These are phyloP conservation scores for Flaveria trinervia DNA, from an alignment of 129 eudicot genomes.

Conservation along the genomic window DNA sequence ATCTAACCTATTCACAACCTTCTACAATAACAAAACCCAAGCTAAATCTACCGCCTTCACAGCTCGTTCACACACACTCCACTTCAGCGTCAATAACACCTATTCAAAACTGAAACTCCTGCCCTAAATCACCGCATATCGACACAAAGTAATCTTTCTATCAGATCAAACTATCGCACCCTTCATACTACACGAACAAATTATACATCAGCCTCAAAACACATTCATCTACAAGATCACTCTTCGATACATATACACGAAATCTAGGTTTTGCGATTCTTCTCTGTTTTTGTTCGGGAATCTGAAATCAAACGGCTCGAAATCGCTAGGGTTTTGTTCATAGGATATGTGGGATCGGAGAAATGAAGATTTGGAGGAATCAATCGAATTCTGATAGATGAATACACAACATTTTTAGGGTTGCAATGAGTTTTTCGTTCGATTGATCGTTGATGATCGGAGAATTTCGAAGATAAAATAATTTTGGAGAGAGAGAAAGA, in stretches of 20 bases:
- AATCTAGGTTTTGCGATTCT: constrained; percentile 27
- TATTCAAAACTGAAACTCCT: constrained; percentile 17
- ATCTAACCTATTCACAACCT: constrained; percentile 21
- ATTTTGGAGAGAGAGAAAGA: constrained; percentile 34
- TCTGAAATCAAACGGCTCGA: constrained; percentile 25
- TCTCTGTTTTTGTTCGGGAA: constrained; percentile 18
- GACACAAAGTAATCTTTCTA: constrained; percentile 16
- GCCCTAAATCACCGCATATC: constrained; percentile 25
- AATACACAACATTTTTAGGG: constrained; percentile 27
- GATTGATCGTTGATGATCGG: constrained; percentile 37
- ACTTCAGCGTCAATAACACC: constrained; percentile 10
- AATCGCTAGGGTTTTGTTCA: constrained; percentile 42
- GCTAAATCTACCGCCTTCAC: constrained; percentile 15
- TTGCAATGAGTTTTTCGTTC: constrained; percentile 18
- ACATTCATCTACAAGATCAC: constrained; percentile 22
- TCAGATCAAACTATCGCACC: constrained; percentile 20
- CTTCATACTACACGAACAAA: constrained; percentile 4
- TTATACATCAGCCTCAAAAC: constrained; percentile 20
- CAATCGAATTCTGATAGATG: constrained; percentile 19
- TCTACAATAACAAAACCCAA: constrained; percentile 17
- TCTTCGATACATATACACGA: constrained; percentile 11
- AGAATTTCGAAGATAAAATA: constrained; percentile 32
- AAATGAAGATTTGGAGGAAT: constrained; percentile 22
- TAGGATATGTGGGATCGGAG: constrained; percentile 26
- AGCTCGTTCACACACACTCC: constrained; percentile 17